Conservation (phyloP, 106 monocot species). For the Posidonia australis region DNA sequence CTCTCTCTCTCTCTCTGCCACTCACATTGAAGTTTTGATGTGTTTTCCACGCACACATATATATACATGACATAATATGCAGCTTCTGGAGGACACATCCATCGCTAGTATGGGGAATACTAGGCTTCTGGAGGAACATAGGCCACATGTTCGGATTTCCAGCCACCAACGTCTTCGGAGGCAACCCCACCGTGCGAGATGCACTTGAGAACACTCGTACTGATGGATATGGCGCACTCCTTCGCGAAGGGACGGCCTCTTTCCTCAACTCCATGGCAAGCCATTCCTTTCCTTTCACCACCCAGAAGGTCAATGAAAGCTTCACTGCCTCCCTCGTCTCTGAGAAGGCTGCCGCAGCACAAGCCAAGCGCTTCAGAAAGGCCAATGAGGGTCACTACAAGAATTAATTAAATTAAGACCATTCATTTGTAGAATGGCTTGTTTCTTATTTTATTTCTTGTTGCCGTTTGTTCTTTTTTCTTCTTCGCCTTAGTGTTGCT, state of each 20-base stretch:
- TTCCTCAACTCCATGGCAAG: conserved; percentile 67
- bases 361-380: too few species aligned
- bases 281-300: conserved; percentile 35
- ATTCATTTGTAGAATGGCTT: too few species aligned
- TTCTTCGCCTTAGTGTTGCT: too few species aligned
- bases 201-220: conserved; percentile 48
- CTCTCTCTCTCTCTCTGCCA: background rate
- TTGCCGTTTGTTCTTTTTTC: too few species aligned
- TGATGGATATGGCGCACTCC: conserved; percentile 57
- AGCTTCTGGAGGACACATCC: conserved; percentile 91
- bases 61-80: too few species aligned
- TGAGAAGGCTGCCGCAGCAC: too few species aligned
- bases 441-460: too few species aligned
- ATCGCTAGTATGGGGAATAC: conserved; percentile 28
- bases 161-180: conserved; percentile 22
- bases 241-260: conserved; percentile 65
- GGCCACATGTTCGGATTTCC: conserved; percentile 42
- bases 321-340: too few species aligned
- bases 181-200: conserved; percentile 36
- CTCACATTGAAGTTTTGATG: background rate
- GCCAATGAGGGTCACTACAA: too few species aligned
- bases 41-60: background rate
- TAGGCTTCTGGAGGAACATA: conserved; percentile 44
- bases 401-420: too few species aligned
- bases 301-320: too few species aligned